Conservation (phyloP, 2,329 filamentous ascomycete species). For the Corynespora cassiicola region DNA sequence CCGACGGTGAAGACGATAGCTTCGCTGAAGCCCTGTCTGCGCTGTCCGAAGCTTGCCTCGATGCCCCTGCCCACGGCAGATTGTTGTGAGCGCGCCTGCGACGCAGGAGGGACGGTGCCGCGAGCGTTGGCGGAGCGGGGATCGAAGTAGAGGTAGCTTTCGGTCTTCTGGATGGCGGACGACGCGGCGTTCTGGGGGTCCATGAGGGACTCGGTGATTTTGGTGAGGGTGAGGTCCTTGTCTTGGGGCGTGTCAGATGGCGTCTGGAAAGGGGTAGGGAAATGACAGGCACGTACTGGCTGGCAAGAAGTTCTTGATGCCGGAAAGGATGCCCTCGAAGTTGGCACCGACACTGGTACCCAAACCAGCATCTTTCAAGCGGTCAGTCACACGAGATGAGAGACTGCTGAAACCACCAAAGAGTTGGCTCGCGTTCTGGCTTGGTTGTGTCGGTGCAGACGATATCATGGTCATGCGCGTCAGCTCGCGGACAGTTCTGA, state of each 20-base stretch:
- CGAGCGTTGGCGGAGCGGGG: conserved; percentile 91
- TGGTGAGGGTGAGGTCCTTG: conserved; percentile 93
- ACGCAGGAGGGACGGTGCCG: conserved; percentile 86
- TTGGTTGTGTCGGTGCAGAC: conserved; percentile 73
- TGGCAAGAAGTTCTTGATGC: conserved; percentile 98
- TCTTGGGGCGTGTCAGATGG: too few species aligned
- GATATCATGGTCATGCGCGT: conserved; percentile 99
- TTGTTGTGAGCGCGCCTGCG: conserved; percentile 56
- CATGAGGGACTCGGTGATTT: conserved; percentile 98
- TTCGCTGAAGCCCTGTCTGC: conserved; percentile 86
- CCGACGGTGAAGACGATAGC: conserved; percentile 92
- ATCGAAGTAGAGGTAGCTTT: conserved; percentile 97
- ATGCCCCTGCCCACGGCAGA: conserved; percentile 63
- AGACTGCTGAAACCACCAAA: conserved; percentile 94
- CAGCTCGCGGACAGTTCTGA: conserved; percentile 82
- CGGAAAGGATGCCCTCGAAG: conserved; percentile 91
- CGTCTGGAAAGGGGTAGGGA: too few species aligned
- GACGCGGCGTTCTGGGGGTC: conserved; percentile 89
- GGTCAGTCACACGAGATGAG: conserved; percentile 88
- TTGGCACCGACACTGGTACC: conserved; percentile 82
- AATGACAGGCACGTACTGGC: too few species aligned
- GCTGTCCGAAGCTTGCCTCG: conserved; percentile 86
- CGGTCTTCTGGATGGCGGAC: conserved; percentile 93
- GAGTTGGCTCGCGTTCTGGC: conserved; percentile 74
- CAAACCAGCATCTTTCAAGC: conserved; percentile 89